These are phyloP conservation scores for Cerrena zonata DNA, from an alignment of 1,284 basidiomycete species.

Conservation along the genomic window DNA sequence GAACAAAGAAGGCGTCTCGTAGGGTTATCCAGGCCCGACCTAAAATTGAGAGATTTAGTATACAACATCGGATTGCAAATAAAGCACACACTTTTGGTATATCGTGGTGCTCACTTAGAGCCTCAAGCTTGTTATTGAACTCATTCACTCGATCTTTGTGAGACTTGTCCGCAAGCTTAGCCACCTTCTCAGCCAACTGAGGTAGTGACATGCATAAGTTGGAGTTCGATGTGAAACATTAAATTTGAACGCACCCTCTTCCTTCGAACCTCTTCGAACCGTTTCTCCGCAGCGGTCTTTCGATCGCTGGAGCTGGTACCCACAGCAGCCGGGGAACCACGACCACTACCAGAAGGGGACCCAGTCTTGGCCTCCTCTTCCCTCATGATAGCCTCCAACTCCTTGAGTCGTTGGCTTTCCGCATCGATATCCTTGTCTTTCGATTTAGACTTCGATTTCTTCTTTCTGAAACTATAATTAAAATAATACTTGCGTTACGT, in stretches of 20 bases:
- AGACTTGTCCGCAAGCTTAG: slow-evolving; percentile 77
- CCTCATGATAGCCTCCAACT: slow-evolving; percentile 39
- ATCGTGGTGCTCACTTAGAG: slow-evolving; percentile 87
- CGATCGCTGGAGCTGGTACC: slow-evolving; percentile 39
- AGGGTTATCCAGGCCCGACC: slow-evolving; percentile 73
- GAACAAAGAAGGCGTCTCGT: not conserved
- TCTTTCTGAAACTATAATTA: slow-evolving; percentile 55
- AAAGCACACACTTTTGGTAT: slow-evolving; percentile 71
- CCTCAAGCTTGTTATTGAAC: slow-evolving; percentile 85
- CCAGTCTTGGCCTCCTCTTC: slow-evolving; percentile 37
- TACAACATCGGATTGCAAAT: slow-evolving; percentile 12
- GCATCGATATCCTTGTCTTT: slow-evolving; percentile 39
- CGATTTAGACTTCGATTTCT: slow-evolving; percentile 75
- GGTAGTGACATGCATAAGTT: not conserved
- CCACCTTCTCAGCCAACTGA: slow-evolving; percentile 77
- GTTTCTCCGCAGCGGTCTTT: slow-evolving; percentile 85
- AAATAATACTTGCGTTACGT: slow-evolving; percentile 8
- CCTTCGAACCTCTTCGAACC: slow-evolving; percentile 82
- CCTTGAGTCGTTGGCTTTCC: slow-evolving; percentile 43
- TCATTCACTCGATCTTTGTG: slow-evolving; percentile 95
- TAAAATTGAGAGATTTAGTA: slow-evolving; percentile 29
- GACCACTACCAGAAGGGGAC: slow-evolving; percentile 52
- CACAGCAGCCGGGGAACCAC: slow-evolving; percentile 49
- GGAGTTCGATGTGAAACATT: not conserved
- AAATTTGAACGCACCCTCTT: slow-evolving; percentile 58